Conservation (phyloP, 176 grass and related monocot species). For the Oryza meyeriana region DNA sequence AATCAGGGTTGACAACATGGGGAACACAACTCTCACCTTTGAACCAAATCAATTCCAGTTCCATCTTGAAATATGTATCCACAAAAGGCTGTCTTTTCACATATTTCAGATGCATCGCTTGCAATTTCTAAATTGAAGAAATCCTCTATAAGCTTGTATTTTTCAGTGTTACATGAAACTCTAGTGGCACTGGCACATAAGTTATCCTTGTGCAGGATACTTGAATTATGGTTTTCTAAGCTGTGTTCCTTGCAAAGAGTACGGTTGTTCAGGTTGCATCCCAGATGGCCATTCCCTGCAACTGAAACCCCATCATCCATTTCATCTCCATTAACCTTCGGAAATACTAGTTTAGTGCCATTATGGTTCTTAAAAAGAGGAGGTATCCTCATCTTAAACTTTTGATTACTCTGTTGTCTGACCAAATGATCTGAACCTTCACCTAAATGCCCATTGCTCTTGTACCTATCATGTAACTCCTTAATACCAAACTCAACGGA, state of each 20-base stretch:
- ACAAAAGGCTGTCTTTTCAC: constrained; percentile 64
- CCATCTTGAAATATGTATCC: constrained; percentile 66
- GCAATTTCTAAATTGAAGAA: constrained; percentile 67
- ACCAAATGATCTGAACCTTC: constrained; percentile 32
- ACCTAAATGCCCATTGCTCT: constrained; percentile 31
- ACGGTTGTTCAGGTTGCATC: neutral
- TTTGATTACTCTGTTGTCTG: constrained; percentile 43
- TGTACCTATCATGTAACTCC: constrained; percentile 33
- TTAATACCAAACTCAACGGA: constrained; percentile 23
- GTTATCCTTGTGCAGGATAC: constrained; percentile 23
- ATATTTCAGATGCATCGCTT: constrained; percentile 54
- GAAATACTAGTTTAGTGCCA: constrained; percentile 30
- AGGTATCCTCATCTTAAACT: constrained; percentile 54
- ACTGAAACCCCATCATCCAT: constrained; percentile 34
- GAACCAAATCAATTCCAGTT: constrained; percentile 29
- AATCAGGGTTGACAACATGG: neutral
- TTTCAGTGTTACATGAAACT: constrained; percentile 22
- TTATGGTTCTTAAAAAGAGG: constrained; percentile 54
- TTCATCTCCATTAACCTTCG: constrained; percentile 29
- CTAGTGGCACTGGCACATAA: neutral
- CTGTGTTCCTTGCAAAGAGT: constrained; percentile 20
- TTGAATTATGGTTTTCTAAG: constrained; percentile 29
- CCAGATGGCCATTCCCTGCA: constrained; percentile 31
- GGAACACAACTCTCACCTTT: constrained; percentile 52
- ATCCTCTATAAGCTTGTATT: constrained; percentile 31